A percentile compares a stretch with the other conserved stretches of the same genome.
Evolutionary conservation across 371 early-diverging fungal species (phyloP).

Genomic region (Syncephalastrum racemosum): DNA sequence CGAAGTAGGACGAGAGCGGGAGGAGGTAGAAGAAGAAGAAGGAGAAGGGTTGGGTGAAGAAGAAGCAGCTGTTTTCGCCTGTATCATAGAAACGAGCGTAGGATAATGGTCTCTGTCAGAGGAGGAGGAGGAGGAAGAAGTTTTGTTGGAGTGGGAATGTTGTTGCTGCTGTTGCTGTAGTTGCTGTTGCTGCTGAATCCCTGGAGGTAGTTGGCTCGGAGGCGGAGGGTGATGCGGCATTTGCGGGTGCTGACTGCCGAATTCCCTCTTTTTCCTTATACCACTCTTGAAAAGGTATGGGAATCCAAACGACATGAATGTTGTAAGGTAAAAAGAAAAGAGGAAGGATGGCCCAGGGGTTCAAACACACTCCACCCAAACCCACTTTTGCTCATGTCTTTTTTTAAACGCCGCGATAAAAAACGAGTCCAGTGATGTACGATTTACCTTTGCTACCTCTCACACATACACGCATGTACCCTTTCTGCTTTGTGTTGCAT

Average conservation of each 20-base stretch:
- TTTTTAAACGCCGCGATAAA: neutral
- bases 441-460: neutral
- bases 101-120: slow-evolving; percentile 23
- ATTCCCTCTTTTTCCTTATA: slow-evolving; percentile 31
- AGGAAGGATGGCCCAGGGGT: slow-evolving; percentile 7
- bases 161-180: neutral
- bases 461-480: neutral
- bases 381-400: neutral
- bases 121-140: slow-evolving; percentile 1
- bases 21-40: slow-evolving; percentile 19
- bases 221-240: slow-evolving; percentile 3
- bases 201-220: neutral
- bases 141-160: slow-evolving; percentile 5
- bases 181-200: neutral
- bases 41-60: slow-evolving; percentile 20
- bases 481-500: neutral
- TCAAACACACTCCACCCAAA: slow-evolving; percentile 5
- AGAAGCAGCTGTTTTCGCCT: slow-evolving; percentile 18
- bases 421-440: neutral
- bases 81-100: slow-evolving; percentile 36
- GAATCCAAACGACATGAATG: slow-evolving; percentile 26
- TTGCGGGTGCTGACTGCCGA: slow-evolving; percentile 10
- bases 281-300: slow-evolving; percentile 34
- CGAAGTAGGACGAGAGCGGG: slow-evolving; percentile 20
- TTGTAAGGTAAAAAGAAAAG: slow-evolving; percentile 2